Evolutionary conservation across 108 stramenopile genomes (phyloP).

Genomic region (Cylindrotheca fusiformis): DNA sequence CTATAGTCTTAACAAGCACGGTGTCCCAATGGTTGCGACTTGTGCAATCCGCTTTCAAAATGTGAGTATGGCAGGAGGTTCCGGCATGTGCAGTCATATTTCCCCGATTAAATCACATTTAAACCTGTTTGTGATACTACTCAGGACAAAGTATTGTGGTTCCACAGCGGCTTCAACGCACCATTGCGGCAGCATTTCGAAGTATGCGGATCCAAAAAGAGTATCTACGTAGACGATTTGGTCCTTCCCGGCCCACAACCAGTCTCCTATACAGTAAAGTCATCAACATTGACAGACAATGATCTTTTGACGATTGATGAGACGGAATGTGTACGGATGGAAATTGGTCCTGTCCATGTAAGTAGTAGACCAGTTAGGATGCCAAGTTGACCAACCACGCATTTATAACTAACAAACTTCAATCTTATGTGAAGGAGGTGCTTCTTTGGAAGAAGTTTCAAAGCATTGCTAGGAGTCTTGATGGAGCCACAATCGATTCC

Average conservation of each 20-base stretch:
- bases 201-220: constrained; percentile 24
- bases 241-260: constrained; percentile 30
- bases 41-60: constrained; percentile 29
- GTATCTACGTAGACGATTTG: constrained; percentile 22
- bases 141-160: constrained; percentile 17
- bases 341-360: constrained; percentile 10
- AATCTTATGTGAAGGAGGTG: constrained; percentile 40
- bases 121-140: background rate
- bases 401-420: background rate
- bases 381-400: background rate
- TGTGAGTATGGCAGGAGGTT: constrained; percentile 1
- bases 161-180: constrained; percentile 47
- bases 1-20: constrained; percentile 28
- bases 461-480: constrained; percentile 13
- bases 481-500: constrained; percentile 19
- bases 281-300: constrained; percentile 21
- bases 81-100: background rate
- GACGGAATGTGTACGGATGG: constrained; percentile 12
- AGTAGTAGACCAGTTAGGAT: too few species aligned
- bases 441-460: constrained; percentile 42
- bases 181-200: constrained; percentile 37
- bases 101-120: background rate
- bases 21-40: constrained; percentile 32
- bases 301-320: constrained; percentile 16
- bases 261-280: constrained; percentile 2